A percentile compares a stretch with the other conserved stretches of the same genome.
Conservation (phyloP, 352 stramenopile genomes). For the Vaucheria bursata region DNA sequence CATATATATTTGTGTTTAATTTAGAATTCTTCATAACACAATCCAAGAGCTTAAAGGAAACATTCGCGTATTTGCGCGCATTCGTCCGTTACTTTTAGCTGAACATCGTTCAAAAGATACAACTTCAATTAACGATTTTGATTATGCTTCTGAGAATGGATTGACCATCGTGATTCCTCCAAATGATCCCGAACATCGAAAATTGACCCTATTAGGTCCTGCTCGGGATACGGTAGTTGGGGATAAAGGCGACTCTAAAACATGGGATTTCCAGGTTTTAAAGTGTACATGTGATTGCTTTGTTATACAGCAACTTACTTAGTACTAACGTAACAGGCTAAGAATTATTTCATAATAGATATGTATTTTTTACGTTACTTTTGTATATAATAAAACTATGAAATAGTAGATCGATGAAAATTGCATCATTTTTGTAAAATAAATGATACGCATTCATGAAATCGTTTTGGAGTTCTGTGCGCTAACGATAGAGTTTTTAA, state of each 20-base stretch:
- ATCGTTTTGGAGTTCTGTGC: too few relatives aligned
- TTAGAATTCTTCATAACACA: conserved; percentile 10
- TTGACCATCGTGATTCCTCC: conserved; percentile 54
- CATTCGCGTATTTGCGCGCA: conserved; percentile 90
- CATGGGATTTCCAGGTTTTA: conserved; percentile 18
- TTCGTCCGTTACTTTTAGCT: conserved; percentile 67
- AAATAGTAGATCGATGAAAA: too few relatives aligned
- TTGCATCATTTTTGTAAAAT: too few relatives aligned
- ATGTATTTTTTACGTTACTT: too few relatives aligned
- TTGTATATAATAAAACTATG: too few relatives aligned
- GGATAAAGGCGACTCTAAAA: conserved; percentile 1
- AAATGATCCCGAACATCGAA: conserved; percentile 1
- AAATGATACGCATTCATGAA: too few relatives aligned
- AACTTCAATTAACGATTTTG: background rate
- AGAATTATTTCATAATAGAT: too few relatives aligned
- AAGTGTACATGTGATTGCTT: conserved; percentile 16
- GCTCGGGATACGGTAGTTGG: background rate
- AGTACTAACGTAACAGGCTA: too few relatives aligned
- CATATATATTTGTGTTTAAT: too few relatives aligned
- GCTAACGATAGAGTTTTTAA: too few relatives aligned
- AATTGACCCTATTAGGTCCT: background rate
- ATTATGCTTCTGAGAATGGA: conserved; percentile 25
- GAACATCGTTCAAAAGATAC: background rate
- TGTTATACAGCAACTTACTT: too few relatives aligned
- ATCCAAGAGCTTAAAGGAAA: conserved; percentile 93